Evolutionary conservation across 495 filamentous ascomycete species (phyloP).

Genomic region (Xylaria flabelliformis): DNA sequence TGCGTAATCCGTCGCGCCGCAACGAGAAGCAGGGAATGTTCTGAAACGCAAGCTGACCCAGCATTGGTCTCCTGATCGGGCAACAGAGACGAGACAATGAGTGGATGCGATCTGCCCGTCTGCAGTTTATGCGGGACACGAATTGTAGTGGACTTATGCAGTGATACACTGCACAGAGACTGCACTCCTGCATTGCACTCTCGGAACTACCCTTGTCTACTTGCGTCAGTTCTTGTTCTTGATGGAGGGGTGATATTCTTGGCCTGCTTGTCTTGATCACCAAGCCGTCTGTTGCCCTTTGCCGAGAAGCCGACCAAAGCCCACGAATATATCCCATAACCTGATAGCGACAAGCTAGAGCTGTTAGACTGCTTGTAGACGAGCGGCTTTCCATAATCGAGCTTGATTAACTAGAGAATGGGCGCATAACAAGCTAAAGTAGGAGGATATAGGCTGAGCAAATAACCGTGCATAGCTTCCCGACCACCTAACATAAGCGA

Average conservation of each 20-base stretch:
- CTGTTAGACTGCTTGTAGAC: background rate
- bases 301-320: conserved; percentile 17
- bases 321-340: background rate
- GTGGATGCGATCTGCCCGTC: conserved; percentile 9
- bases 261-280: background rate
- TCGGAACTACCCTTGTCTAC: conserved; percentile 11
- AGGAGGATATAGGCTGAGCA: conserved; percentile 8
- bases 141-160: background rate
- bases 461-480: conserved; percentile 3
- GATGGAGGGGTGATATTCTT: conserved; percentile 20
- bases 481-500: background rate
- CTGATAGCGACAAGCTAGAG: background rate
- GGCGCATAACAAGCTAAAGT: background rate
- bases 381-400: background rate
- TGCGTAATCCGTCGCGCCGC: conserved; percentile 18
- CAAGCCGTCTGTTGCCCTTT: background rate
- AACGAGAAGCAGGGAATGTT: conserved; percentile 17
- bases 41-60: conserved; percentile 20
- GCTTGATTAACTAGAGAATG: background rate
- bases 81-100: conserved; percentile 3
- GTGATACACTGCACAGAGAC: background rate
- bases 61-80: background rate
- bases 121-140: conserved; percentile 3
- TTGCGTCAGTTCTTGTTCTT: conserved; percentile 20
- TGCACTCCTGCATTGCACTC: background rate